Conservation (phyloP, 176 grass and related monocot genomes). For the Oropetium thomaeum region DNA sequence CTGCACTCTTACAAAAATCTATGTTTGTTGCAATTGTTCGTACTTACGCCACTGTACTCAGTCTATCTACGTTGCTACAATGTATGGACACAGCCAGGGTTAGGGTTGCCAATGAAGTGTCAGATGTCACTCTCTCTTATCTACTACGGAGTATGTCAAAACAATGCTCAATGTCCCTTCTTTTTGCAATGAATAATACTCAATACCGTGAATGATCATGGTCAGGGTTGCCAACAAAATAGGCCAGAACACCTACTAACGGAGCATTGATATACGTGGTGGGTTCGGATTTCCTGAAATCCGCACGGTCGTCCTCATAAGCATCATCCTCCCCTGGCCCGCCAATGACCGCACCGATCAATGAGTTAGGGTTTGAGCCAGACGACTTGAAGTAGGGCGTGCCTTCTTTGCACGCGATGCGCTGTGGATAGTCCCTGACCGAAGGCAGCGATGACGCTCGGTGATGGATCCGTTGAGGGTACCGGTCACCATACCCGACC, state of each 20-base stretch:
- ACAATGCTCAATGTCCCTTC: no score
- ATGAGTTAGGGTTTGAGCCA: conserved; percentile 57
- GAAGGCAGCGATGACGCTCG: conserved; percentile 80
- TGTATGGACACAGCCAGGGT: no score
- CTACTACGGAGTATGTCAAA: no score
- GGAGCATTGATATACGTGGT: conserved; percentile 98
- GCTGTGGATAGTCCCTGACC: conserved; percentile 56
- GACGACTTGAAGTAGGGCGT: conserved; percentile 61
- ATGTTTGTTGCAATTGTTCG: no score
- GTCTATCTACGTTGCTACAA: no score
- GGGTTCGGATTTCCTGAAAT: conserved; percentile 85
- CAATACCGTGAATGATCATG: no score
- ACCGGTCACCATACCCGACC: conserved; percentile 73
- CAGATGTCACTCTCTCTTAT: no score
- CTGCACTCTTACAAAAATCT: no score
- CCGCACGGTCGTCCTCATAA: conserved; percentile 70
- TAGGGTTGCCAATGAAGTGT: no score
- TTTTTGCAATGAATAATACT: no score
- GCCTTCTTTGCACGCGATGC: conserved; percentile 72
- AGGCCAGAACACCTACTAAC: conserved; percentile 74
- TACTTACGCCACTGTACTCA: no score
- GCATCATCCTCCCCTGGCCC: conserved; percentile 80
- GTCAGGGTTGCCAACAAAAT: conserved; percentile 63
- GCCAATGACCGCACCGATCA: conserved; percentile 80
- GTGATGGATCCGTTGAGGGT: conserved; percentile 85